phyloP scores from a whole-genome alignment of 2,329 filamentous ascomycete species.

The Dactylellina leptospora region DNA sequence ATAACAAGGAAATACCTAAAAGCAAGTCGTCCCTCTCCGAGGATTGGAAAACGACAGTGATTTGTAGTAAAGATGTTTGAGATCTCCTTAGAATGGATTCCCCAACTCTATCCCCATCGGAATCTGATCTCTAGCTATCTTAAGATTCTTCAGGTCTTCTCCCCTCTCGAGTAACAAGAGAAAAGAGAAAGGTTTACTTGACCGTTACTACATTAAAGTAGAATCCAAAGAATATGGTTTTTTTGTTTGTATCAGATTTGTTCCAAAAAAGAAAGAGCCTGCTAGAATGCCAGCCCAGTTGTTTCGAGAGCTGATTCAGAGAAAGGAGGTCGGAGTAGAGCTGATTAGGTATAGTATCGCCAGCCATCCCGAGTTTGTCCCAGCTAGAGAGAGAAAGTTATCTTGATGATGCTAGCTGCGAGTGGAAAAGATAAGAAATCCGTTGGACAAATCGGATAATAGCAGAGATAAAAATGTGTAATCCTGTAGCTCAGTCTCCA shows the following conservation, averaged over 20 bases:
- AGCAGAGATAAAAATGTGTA: slow-evolving; percentile 51
- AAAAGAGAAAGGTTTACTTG: slow-evolving; percentile 1
- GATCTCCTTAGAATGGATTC: slow-evolving; percentile 20
- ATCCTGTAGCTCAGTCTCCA: slow-evolving; percentile 50
- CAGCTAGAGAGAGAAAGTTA: slow-evolving; percentile 41
- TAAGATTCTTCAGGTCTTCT: slow-evolving; percentile 2
- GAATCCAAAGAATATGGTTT: not conserved
- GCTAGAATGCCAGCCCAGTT: slow-evolving; percentile 20
- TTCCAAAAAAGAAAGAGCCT: slow-evolving; percentile 5
- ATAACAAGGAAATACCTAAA: slow-evolving; percentile 54
- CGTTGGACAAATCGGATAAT: slow-evolving; percentile 34
- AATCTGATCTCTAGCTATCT: not conserved
- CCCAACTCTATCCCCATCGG: slow-evolving; percentile 2
- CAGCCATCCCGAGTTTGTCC: slow-evolving; percentile 26
- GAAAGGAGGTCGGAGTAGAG: slow-evolving; percentile 49
- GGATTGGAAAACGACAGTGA: slow-evolving; percentile 54
- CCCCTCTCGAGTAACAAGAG: not conserved
- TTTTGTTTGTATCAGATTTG: slow-evolving; percentile 15
- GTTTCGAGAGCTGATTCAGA: slow-evolving; percentile 37
- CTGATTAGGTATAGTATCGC: slow-evolving; percentile 53
- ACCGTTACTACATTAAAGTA: slow-evolving; percentile 8
- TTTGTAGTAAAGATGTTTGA: slow-evolving; percentile 43
- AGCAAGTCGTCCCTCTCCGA: slow-evolving; percentile 53
- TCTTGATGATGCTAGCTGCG: slow-evolving; percentile 48
- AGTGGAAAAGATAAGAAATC: slow-evolving; percentile 6